phyloP scores from a whole-genome alignment of 148 eudicot species.

The Simmondsia chinensis region DNA sequence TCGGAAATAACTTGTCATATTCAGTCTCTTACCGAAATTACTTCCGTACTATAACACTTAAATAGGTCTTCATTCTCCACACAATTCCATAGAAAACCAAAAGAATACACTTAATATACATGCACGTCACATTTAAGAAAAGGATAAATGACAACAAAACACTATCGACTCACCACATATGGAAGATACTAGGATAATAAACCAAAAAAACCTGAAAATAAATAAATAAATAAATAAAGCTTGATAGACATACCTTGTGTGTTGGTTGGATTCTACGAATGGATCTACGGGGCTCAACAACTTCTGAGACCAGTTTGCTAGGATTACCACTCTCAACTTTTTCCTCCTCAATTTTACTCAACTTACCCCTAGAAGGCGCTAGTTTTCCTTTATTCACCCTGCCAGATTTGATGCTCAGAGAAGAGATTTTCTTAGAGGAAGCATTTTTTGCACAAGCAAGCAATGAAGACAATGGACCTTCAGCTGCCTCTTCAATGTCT shows the following conservation, averaged over 20 bases:
- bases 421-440: constrained; percentile 36
- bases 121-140: no score
- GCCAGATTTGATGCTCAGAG: constrained; percentile 36
- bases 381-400: constrained; percentile 40
- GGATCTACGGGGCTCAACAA: constrained; percentile 77
- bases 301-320: constrained; percentile 29
- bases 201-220: no score
- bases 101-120: no score
- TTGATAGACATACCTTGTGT: constrained; percentile 51
- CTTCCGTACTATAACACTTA: no score
- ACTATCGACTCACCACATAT: no score
- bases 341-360: constrained; percentile 41
- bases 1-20: no score
- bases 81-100: no score
- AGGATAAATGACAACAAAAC: no score
- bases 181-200: no score
- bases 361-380: constrained; percentile 33
- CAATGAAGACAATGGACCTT: constrained; percentile 55
- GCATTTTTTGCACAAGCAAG: constrained; percentile 24
- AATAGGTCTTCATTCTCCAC: no score
- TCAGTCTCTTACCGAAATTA: no score
- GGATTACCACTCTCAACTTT: constrained; percentile 13
- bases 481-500: constrained; percentile 26
- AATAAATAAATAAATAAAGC: neutral
- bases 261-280: constrained; percentile 95